Percentiles rank a stretch among this genome's conserved stretches.
Evolutionary conservation across 108 stramenopile species (phyloP).

Genomic region (Cyclotella atomus): DNA sequence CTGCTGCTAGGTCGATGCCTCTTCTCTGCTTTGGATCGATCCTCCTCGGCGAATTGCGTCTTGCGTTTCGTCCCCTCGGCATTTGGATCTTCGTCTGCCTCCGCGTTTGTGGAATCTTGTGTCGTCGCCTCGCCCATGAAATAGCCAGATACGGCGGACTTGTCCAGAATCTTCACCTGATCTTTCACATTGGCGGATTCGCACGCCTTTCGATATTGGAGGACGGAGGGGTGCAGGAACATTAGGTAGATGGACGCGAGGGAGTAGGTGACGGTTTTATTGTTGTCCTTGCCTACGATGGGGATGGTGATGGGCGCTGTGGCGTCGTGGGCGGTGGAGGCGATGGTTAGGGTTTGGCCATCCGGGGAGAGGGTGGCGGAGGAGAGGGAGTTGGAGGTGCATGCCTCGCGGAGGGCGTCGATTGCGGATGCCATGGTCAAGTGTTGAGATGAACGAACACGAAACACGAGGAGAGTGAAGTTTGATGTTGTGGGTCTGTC

Average conservation of each 20-base stretch:
- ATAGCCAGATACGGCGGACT: conserved; percentile 52
- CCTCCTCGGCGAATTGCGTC: conserved; percentile 23
- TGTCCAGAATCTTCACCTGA: conserved; percentile 77
- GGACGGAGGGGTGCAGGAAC: conserved; percentile 61
- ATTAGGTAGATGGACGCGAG: conserved; percentile 79
- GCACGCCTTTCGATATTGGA: conserved; percentile 78
- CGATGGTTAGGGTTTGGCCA: conserved; percentile 45
- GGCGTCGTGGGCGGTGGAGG: conserved; percentile 39
- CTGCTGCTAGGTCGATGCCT: conserved; percentile 9
- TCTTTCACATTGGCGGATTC: conserved; percentile 68
- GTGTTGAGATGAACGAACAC: background rate
- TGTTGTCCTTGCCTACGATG: conserved; percentile 10
- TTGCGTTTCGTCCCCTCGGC: conserved; percentile 6
- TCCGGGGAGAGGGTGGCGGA: conserved; percentile 48
- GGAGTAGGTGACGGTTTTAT: conserved; percentile 54
- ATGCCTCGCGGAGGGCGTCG: conserved; percentile 38
- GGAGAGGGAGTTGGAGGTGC: conserved; percentile 24
- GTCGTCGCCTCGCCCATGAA: conserved; percentile 32
- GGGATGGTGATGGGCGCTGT: conserved; percentile 28
- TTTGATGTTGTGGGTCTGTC: background rate
- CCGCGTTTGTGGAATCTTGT: background rate
- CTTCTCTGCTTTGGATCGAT: conserved; percentile 23
- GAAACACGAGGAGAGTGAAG: background rate
- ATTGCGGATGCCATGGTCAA: conserved; percentile 16
- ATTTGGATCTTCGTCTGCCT: background rate